A percentile compares a stretch with the other conserved stretches of the same genome.
Evolutionary conservation across 1,284 basidiomycete genomes (phyloP).

Genomic region (Ceratorhiza oryzae-sativae): DNA sequence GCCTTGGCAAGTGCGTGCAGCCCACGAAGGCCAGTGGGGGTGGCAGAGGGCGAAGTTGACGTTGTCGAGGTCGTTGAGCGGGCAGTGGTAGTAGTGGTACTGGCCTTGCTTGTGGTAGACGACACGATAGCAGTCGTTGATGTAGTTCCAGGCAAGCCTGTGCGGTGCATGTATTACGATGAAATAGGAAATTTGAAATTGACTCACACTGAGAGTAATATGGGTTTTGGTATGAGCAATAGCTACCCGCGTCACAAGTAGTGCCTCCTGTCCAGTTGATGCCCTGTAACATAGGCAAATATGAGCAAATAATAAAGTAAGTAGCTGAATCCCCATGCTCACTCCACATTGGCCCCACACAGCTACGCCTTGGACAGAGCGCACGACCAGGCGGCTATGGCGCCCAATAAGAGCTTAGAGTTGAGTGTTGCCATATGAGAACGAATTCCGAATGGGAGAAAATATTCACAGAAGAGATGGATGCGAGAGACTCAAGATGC

Average conservation of each 20-base stretch:
- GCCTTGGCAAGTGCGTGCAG: slow-evolving; percentile 40
- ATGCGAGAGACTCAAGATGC: neutral
- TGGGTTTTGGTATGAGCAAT: slow-evolving; percentile 7
- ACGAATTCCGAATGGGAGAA: neutral
- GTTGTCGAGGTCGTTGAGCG: slow-evolving; percentile 10
- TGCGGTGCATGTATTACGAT: neutral
- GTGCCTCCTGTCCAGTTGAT: slow-evolving; percentile 38
- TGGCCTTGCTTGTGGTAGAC: neutral
- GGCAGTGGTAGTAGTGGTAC: slow-evolving; percentile 17
- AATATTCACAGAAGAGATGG: neutral
- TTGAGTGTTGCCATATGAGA: neutral
- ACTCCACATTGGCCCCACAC: slow-evolving; percentile 41
- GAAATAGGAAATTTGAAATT: neutral
- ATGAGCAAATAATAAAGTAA: neutral
- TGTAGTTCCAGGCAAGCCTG: slow-evolving; percentile 16
- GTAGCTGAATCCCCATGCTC: neutral
- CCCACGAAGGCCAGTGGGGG: slow-evolving; percentile 32
- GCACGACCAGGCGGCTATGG: neutral
- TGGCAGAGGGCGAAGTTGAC: slow-evolving; percentile 29
- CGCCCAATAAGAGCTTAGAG: slow-evolving; percentile 10
- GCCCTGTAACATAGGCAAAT: slow-evolving; percentile 6
- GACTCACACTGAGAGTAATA: neutral
- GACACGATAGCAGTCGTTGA: slow-evolving; percentile 15
- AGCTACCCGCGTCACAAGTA: slow-evolving; percentile 25
- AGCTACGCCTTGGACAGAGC: slow-evolving; percentile 24